Percentiles rank a stretch among this genome's conserved stretches.
phyloP scores from a whole-genome alignment of 495 filamentous ascomycete genomes.

The Penicillium verhagenii region DNA sequence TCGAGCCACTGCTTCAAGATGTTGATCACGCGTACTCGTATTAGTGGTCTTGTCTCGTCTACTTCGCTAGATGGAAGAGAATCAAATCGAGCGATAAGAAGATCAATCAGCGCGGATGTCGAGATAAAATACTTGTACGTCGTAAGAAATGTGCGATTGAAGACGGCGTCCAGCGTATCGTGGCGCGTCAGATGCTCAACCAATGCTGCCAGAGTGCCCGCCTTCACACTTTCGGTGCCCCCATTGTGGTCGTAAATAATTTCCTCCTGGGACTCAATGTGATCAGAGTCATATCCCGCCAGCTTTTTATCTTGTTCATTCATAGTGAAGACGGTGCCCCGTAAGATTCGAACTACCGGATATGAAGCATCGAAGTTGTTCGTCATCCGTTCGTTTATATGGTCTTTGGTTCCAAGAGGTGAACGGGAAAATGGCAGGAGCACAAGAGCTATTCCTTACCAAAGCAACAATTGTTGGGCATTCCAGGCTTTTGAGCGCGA shows the following conservation, averaged over 20 bases:
- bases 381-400: not conserved
- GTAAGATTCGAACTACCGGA: not conserved
- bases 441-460: not conserved
- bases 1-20: slow-evolving; percentile 94
- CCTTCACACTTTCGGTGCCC: slow-evolving; percentile 63
- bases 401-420: not conserved
- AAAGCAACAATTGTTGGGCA: not conserved
- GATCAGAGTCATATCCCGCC: slow-evolving; percentile 4
- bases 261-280: slow-evolving; percentile 39
- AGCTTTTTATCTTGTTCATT: not conserved
- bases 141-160: slow-evolving; percentile 89
- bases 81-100: slow-evolving; percentile 76
- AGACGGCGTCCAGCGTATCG: slow-evolving; percentile 80
- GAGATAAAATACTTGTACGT: slow-evolving; percentile 89
- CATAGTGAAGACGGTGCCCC: slow-evolving; percentile 8
- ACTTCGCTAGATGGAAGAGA: slow-evolving; percentile 66
- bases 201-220: slow-evolving; percentile 76
- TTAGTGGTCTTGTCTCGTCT: slow-evolving; percentile 79
- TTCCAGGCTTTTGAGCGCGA: not conserved
- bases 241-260: slow-evolving; percentile 69
- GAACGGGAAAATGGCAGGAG: not conserved
- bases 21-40: slow-evolving; percentile 84
- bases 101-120: slow-evolving; percentile 77
- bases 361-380: not conserved
- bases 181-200: slow-evolving; percentile 90